These are phyloP conservation scores for Citrus unshiu DNA, from an alignment of 345 rosid genomes.

Conservation along the genomic window DNA sequence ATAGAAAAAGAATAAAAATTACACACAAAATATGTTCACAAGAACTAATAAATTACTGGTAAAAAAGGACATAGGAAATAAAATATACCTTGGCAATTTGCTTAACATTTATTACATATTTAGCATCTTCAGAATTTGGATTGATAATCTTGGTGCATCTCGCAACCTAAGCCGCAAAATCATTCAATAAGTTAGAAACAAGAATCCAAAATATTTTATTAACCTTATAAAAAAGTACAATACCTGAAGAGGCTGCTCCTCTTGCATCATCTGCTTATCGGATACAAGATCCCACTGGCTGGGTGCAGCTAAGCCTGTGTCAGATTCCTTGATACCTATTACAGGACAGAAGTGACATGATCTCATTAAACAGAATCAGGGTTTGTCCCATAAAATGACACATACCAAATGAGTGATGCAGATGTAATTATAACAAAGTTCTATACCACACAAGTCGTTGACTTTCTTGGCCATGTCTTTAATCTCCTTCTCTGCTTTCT, in stretches of 20 bases:
- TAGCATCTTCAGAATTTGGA: constrained; percentile 97
- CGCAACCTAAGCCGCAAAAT: constrained; percentile 46
- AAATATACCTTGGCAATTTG: constrained; percentile 89
- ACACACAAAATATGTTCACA: too few relatives aligned
- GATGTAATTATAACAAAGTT: background rate
- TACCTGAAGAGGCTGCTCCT: constrained; percentile 95
- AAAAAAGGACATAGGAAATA: background rate
- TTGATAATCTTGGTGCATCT: constrained; percentile 95
- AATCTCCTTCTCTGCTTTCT: constrained; percentile 88
- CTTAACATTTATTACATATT: constrained; percentile 92
- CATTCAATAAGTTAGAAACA: background rate
- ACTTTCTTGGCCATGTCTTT: constrained; percentile 89
- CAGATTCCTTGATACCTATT: constrained; percentile 94
- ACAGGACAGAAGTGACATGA: background rate
- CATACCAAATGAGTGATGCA: background rate
- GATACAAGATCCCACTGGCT: constrained; percentile 99
- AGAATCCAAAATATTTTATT: background rate
- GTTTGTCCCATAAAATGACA: too few relatives aligned
- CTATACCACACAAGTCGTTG: constrained; percentile 81
- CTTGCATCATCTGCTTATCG: constrained; percentile 99
- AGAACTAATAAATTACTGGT: background rate
- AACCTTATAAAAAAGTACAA: background rate
- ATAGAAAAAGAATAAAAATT: background rate
- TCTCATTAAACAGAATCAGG: background rate
- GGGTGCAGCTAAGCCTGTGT: constrained; percentile 94